Percentiles rank a stretch among this genome's conserved stretches.
These are phyloP conservation scores for Phytopythium delawarense DNA, from an alignment of 352 stramenopile genomes.

Conservation along the genomic window DNA sequence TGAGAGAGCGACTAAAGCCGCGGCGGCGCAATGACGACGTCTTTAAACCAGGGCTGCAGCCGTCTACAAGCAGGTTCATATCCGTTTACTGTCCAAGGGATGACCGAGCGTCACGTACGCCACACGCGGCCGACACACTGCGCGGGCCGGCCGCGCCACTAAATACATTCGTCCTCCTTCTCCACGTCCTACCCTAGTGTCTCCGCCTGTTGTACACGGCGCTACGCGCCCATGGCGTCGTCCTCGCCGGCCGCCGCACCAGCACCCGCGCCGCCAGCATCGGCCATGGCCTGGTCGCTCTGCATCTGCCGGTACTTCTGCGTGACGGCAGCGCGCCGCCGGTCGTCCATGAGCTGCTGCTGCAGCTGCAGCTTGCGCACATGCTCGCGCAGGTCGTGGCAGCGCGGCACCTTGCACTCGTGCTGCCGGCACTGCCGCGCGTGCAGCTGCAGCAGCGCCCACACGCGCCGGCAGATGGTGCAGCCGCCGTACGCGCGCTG, in stretches of 20 bases:
- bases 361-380: slow-evolving; percentile 95
- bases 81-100: slow-evolving; percentile 5
- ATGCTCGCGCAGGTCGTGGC: slow-evolving; percentile 93
- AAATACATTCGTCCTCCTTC: slow-evolving; percentile 8
- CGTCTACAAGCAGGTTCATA: slow-evolving; percentile 4
- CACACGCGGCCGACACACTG: neutral
- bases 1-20: neutral
- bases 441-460: slow-evolving; percentile 96
- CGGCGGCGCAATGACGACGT: neutral
- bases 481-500: slow-evolving; percentile 91
- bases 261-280: neutral
- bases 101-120: neutral
- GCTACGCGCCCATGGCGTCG: slow-evolving; percentile 26
- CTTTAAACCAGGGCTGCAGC: neutral
- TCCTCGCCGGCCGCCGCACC: slow-evolving; percentile 17
- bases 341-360: slow-evolving; percentile 98
- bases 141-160: neutral
- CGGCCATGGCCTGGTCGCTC: slow-evolving; percentile 22
- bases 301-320: slow-evolving; percentile 87
- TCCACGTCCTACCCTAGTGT: neutral
- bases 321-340: slow-evolving; percentile 85
- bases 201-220: neutral
- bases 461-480: slow-evolving; percentile 95
- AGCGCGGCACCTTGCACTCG: slow-evolving; percentile 95
- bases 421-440: slow-evolving; percentile 93